phyloP scores from a whole-genome alignment of 192 early-diverging fungal species.

The Coemansia sp. region DNA sequence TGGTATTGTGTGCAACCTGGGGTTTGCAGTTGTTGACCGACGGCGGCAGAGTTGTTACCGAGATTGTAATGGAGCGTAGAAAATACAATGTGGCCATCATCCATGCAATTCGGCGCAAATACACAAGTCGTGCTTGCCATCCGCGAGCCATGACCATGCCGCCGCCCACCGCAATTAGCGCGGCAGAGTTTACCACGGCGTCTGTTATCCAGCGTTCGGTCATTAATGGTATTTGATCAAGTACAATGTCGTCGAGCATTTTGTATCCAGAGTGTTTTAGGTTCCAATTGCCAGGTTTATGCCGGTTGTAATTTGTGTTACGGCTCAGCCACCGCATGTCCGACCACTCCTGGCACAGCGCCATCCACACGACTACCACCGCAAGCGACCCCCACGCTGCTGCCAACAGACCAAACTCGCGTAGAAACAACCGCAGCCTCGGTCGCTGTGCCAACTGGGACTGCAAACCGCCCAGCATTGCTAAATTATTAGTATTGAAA shows the following conservation, averaged over 20 bases:
- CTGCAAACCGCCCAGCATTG: slow-evolving; percentile 22
- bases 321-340: slow-evolving; percentile 40
- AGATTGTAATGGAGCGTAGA: slow-evolving; percentile 57
- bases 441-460: slow-evolving; percentile 33
- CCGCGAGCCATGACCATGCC: slow-evolving; percentile 25
- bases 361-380: slow-evolving; percentile 37
- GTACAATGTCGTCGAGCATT: slow-evolving; percentile 26
- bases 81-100: slow-evolving; percentile 57
- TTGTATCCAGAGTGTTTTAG: background rate
- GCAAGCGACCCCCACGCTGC: slow-evolving; percentile 14
- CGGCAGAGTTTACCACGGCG: slow-evolving; percentile 22
- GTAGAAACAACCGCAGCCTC: slow-evolving; percentile 3
- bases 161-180: slow-evolving; percentile 15
- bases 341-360: slow-evolving; percentile 45
- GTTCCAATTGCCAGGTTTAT: background rate
- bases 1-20: slow-evolving; percentile 10
- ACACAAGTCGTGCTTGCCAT: slow-evolving; percentile 43
- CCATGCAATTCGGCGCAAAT: slow-evolving; percentile 55
- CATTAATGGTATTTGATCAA: slow-evolving; percentile 19
- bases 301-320: background rate
- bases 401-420: slow-evolving; percentile 18
- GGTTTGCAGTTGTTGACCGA: slow-evolving; percentile 26
- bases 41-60: slow-evolving; percentile 59
- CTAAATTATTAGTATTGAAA: too few species aligned
- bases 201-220: slow-evolving; percentile 23